These are phyloP conservation scores for Pseudopyrenochaeta lycopersici DNA, from an alignment of 2,329 filamentous ascomycete species.

Conservation along the genomic window DNA sequence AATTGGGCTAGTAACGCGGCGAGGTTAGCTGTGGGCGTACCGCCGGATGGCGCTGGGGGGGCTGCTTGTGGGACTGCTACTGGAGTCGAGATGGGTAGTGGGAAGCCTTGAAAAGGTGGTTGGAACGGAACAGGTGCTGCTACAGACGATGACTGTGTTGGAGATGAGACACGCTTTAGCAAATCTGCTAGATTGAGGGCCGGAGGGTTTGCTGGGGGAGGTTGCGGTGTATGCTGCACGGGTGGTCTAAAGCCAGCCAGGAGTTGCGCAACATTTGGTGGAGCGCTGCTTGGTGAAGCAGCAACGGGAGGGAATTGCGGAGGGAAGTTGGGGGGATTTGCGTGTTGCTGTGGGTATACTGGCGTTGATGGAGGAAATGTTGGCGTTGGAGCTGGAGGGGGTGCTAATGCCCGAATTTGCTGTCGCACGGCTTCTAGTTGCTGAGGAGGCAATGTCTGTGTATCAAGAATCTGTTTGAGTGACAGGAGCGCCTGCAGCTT, in stretches of 20 bases:
- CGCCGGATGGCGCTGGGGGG: conserved; percentile 34
- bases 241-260: conserved; percentile 36
- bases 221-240: conserved; percentile 27
- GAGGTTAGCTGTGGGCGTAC: conserved; percentile 39
- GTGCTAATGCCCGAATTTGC: conserved; percentile 80
- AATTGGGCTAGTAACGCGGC: conserved; percentile 45
- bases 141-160: conserved; percentile 32
- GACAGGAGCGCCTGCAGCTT: conserved; percentile 86
- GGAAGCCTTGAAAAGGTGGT: conserved; percentile 37
- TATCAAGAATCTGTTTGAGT: conserved; percentile 81
- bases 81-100: conserved; percentile 30
- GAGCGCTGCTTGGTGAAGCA: conserved; percentile 27
- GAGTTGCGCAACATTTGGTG: conserved; percentile 41
- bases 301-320: conserved; percentile 24
- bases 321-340: conserved; percentile 22
- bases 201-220: conserved; percentile 27
- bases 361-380: conserved; percentile 44
- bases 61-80: conserved; percentile 28
- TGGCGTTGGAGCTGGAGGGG: conserved; percentile 62
- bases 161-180: conserved; percentile 39
- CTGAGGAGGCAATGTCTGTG: conserved; percentile 78
- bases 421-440: conserved; percentile 85
- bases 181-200: conserved; percentile 40
- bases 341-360: conserved; percentile 38
- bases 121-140: conserved; percentile 37